Conservation (phyloP, 306 rosid genomes). For the Argentina anserina region DNA sequence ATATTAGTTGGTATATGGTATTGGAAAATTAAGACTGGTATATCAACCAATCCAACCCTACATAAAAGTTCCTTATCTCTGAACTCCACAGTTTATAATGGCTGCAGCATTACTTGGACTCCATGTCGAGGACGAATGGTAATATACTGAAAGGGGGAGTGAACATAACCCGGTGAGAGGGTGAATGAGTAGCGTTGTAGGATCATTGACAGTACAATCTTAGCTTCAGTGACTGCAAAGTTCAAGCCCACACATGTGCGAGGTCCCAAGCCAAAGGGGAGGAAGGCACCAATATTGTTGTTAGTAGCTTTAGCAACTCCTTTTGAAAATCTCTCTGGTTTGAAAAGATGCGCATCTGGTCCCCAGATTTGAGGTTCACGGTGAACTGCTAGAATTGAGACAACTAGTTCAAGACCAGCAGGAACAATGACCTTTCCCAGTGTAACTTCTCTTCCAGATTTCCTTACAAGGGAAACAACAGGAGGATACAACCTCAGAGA, state of each 20-base stretch:
- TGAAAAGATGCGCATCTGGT: too few species aligned
- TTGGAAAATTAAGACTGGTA: too few species aligned
- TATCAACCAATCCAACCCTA: too few species aligned
- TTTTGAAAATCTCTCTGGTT: slow-evolving; percentile 28
- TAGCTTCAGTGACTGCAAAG: slow-evolving; percentile 22
- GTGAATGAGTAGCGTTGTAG: slow-evolving; percentile 29
- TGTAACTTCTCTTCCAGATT: slow-evolving; percentile 7
- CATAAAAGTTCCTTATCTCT: too few species aligned
- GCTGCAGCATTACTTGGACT: slow-evolving; percentile 21
- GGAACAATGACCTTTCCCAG: slow-evolving; percentile 24
- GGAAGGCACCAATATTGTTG: slow-evolving; percentile 20
- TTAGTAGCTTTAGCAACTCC: slow-evolving; percentile 29
- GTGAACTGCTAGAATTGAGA: slow-evolving; percentile 21
- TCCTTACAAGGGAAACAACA: neutral
- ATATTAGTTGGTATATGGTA: too few species aligned
- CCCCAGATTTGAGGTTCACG: slow-evolving; percentile 34
- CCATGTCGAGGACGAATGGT: slow-evolving; percentile 28
- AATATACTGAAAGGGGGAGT: slow-evolving; percentile 22
- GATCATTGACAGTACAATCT: slow-evolving; percentile 28
- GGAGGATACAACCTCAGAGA: too few species aligned
- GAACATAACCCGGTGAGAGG: slow-evolving; percentile 25
- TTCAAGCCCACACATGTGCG: slow-evolving; percentile 30
- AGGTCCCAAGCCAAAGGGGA: slow-evolving; percentile 33
- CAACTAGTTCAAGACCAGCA: neutral
- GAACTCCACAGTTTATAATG: neutral